phyloP scores from a whole-genome alignment of 2,329 filamentous ascomycete species.

The Beauveria sp. region DNA sequence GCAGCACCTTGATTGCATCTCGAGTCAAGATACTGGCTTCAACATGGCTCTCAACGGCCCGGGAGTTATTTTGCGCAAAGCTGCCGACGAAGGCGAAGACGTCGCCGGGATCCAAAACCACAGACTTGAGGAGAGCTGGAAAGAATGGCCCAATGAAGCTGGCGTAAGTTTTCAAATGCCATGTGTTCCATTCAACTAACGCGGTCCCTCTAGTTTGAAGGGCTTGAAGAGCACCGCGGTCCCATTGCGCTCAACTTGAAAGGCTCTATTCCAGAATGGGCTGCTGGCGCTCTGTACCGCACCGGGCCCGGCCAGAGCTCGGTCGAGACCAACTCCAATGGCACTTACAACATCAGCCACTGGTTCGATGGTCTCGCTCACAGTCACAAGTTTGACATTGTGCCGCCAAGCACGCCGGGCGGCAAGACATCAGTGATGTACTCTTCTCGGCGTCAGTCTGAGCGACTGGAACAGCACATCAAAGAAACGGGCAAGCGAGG shows the following conservation, averaged over 20 bases:
- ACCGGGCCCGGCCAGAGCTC: constrained; percentile 64
- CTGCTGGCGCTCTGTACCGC: constrained; percentile 63
- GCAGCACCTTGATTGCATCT: not conserved
- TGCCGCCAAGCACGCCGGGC: constrained; percentile 28
- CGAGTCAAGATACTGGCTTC: not conserved
- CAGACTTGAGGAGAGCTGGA: constrained; percentile 16
- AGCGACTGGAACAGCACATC: constrained; percentile 54
- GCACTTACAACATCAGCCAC: constrained; percentile 57
- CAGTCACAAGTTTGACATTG: constrained; percentile 65
- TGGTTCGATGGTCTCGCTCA: constrained; percentile 78
- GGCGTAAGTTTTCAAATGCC: constrained; percentile 21
- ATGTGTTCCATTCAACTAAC: not conserved
- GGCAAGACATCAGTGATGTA: constrained; percentile 47
- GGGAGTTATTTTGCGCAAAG: not conserved
- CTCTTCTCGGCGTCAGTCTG: constrained; percentile 61
- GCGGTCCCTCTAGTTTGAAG: constrained; percentile 50
- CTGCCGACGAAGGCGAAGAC: constrained; percentile 5
- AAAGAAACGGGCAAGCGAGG: constrained; percentile 50
- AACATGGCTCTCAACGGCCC: constrained; percentile 6
- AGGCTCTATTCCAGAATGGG: constrained; percentile 63
- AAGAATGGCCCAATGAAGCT: constrained; percentile 31
- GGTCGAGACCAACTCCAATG: constrained; percentile 48
- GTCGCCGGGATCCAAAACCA: constrained; percentile 1
- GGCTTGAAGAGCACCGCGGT: constrained; percentile 55
- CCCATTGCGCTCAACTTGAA: constrained; percentile 56